A percentile compares a stretch with the other conserved stretches of the same genome.
These are phyloP conservation scores for Hawksworthiomyces lignivorus DNA, from an alignment of 2,329 filamentous ascomycete genomes.

Conservation along the genomic window DNA sequence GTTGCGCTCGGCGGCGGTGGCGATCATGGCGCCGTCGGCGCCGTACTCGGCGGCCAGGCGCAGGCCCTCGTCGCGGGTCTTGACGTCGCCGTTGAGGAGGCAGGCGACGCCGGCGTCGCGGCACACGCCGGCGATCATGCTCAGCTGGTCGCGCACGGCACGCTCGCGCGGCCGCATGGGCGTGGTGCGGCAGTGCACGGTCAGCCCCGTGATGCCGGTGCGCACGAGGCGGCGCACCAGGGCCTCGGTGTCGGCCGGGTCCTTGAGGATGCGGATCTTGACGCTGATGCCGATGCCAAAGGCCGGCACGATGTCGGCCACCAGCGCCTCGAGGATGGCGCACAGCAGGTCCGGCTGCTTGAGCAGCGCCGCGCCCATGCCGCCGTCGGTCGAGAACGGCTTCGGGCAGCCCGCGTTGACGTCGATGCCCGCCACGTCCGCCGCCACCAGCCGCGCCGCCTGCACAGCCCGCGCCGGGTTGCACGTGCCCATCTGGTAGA, in stretches of 20 bases:
- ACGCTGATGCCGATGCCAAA: constrained; percentile 92
- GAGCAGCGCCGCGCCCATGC: constrained; percentile 91
- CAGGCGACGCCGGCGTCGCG: constrained; percentile 81
- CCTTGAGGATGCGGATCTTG: constrained; percentile 85
- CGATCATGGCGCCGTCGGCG: constrained; percentile 97
- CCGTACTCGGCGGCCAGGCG: constrained; percentile 67
- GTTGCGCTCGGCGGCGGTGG: constrained; percentile 84
- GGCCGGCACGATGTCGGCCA: constrained; percentile 66
- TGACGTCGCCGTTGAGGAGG: constrained; percentile 92
- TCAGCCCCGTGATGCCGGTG: constrained; percentile 88
- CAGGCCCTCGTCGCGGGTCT: constrained; percentile 62
- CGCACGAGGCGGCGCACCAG: constrained; percentile 71
- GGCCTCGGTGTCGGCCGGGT: constrained; percentile 63
- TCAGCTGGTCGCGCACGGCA: constrained; percentile 77
- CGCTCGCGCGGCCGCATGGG: constrained; percentile 88
- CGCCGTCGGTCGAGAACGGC: constrained; percentile 84
- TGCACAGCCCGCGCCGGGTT: constrained; percentile 74
- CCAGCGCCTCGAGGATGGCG: constrained; percentile 74
- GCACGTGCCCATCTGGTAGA: constrained; percentile 90
- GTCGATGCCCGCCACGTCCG: constrained; percentile 87
- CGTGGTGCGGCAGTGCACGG: constrained; percentile 91
- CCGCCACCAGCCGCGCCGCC: constrained; percentile 76
- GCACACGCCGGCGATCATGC: constrained; percentile 76
- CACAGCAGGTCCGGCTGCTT: constrained; percentile 76
- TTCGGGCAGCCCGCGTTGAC: constrained; percentile 98